Evolutionary conservation across 2,329 filamentous ascomycete species (phyloP).

Genomic region (Domatiomyces globalis): DNA sequence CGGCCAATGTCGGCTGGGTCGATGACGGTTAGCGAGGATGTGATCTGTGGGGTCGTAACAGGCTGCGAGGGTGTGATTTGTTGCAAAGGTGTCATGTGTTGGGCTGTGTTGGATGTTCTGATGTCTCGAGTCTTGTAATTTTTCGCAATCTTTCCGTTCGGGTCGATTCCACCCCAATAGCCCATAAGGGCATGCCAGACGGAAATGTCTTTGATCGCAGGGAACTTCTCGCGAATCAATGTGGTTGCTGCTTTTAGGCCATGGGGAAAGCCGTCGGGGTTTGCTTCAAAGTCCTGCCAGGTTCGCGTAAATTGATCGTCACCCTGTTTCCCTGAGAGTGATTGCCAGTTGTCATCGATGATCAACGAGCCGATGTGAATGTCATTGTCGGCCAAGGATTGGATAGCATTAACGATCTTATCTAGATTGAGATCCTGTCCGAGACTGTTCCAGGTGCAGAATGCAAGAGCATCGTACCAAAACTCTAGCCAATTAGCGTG

Average conservation of each 20-base stretch:
- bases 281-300: conserved; percentile 79
- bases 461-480: conserved; percentile 87
- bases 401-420: conserved; percentile 62
- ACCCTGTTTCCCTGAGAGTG: conserved; percentile 45
- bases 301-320: conserved; percentile 37
- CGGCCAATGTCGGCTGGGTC: conserved; percentile 56
- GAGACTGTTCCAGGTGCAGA: conserved; percentile 93
- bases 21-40: conserved; percentile 56
- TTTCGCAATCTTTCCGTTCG: conserved; percentile 54
- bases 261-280: conserved; percentile 60
- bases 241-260: conserved; percentile 60
- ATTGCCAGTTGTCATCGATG: conserved; percentile 96
- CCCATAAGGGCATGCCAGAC: conserved; percentile 86
- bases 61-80: neutral
- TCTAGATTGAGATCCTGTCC: conserved; percentile 70
- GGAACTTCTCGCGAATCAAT: conserved; percentile 54
- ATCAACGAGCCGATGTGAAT: conserved; percentile 77
- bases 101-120: conserved; percentile 30
- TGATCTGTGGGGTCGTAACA: conserved; percentile 29
- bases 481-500: conserved; percentile 54
- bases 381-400: conserved; percentile 52
- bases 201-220: conserved; percentile 65
- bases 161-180: conserved; percentile 83
- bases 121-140: conserved; percentile 60
- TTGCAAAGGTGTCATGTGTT: conserved; percentile 28